Evolutionary conservation across 257 asterid species (phyloP), one percentile per base, ranked within the genome.

Genomic region (Plantago major): DNA sequence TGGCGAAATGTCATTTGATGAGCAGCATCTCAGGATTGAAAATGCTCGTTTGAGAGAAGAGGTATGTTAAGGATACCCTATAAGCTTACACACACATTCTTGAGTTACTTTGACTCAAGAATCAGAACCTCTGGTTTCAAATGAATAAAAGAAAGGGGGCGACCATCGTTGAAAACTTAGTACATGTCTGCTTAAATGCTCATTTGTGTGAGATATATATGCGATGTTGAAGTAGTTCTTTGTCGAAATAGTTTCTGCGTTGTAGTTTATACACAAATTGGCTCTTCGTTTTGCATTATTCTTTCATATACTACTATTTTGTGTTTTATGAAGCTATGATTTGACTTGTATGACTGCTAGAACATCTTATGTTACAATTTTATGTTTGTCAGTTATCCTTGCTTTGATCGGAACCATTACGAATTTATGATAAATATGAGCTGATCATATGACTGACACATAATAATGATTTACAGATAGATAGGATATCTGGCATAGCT

Each of bases 41-140:
- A 87, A 87, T 49, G 84, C 72, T 73, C 95, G 95, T 42, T 64
- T 86, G 37, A 80, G 86, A 67, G 89, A 86, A 67, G 92, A 86
- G 87, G 95, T 84, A 73, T 11, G 2, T 56, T 15, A 22, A 11
- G 15, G 40, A 52, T 16, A 52, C 30, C 40, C 30, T 51, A 28
- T 10, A 9, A 14, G n/a, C 10, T 51, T 51, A 10, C 22, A 52
- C 7, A 1, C 11, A 1, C 40, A 18, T 17, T 16, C 26, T 50
- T 50, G 12, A 10, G 11, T 30, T 28, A 49, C 5, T 12, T 15
- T 2, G 30, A 16, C 28, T 16, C 28, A 49, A 6, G 10, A 5
- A 47, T 14, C n/a, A 3, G 8, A 47, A 2, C 18, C 8, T 15
- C 17, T 0, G 9, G 7, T 46, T 46, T 46, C 50, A 46, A 22